Percentiles rank a stretch among this genome's conserved stretches.
Conservation (phyloP, 2,329 filamentous ascomycete genomes). For the Clarireedia homoeocarpa region DNA sequence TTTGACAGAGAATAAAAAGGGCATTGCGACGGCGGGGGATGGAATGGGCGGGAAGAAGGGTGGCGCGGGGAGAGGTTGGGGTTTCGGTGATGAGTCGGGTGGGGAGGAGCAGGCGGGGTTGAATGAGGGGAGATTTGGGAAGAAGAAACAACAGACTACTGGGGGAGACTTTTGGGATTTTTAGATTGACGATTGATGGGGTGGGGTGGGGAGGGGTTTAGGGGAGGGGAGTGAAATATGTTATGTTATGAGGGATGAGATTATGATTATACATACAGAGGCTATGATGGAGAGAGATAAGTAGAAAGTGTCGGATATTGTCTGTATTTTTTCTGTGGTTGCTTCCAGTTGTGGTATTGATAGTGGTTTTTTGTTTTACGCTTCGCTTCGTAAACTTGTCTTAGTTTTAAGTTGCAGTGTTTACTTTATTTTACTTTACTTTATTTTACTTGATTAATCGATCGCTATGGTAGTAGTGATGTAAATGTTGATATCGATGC, state of each 20-base stretch:
- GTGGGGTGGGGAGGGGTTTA: neutral
- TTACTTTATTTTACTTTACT: too few species aligned
- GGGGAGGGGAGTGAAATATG: neutral
- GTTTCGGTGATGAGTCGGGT: constrained; percentile 44
- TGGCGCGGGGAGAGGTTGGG: constrained; percentile 38
- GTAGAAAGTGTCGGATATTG: neutral
- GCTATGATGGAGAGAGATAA: neutral
- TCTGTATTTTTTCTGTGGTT: too few species aligned
- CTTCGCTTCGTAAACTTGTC: too few species aligned
- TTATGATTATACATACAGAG: constrained; percentile 1
- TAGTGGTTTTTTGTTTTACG: too few species aligned
- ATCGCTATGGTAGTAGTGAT: too few species aligned
- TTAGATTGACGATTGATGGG: constrained; percentile 13
- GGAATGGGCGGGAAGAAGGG: constrained; percentile 46
- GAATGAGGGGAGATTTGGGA: constrained; percentile 6
- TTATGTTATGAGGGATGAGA: constrained; percentile 6
- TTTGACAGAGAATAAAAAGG: constrained; percentile 1
- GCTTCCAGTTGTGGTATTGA: too few species aligned
- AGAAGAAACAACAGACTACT: constrained; percentile 21
- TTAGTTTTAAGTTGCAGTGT: too few species aligned
- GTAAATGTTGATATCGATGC: too few species aligned
- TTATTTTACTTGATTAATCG: too few species aligned
- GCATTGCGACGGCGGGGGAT: constrained; percentile 29
- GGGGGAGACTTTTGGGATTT: constrained; percentile 33
- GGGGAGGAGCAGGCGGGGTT: constrained; percentile 31